phyloP scores from a whole-genome alignment of 2,329 filamentous ascomycete species.

The Aspergillus aculeatinus region DNA sequence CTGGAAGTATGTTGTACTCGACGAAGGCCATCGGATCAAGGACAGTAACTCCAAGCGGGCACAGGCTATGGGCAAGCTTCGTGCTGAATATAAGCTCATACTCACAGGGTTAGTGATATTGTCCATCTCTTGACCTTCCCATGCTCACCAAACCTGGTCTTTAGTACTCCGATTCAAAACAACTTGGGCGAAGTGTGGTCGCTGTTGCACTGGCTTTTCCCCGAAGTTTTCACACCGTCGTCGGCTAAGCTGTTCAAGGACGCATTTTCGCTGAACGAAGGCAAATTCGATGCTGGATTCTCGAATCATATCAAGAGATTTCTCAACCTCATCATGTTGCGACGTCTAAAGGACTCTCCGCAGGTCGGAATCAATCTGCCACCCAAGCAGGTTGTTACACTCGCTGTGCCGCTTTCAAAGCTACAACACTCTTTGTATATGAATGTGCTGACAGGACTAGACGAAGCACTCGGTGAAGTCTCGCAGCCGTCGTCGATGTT shows the following conservation, averaged over 20 bases:
- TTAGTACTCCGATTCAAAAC: conserved; percentile 57
- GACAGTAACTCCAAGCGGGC: conserved; percentile 50
- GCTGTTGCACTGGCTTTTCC: conserved; percentile 58
- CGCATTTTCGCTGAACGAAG: conserved; percentile 57
- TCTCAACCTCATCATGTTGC: conserved; percentile 59
- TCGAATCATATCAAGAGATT: conserved; percentile 54
- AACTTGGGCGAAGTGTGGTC: conserved; percentile 60
- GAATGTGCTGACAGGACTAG: conserved; percentile 55
- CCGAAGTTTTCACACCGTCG: conserved; percentile 55
- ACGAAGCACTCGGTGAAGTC: conserved; percentile 37
- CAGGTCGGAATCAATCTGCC: conserved; percentile 56
- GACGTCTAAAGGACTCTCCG: conserved; percentile 57
- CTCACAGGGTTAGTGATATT: conserved; percentile 43
- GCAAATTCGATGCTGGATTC: conserved; percentile 54
- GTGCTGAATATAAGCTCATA: conserved; percentile 51
- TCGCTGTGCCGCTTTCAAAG: conserved; percentile 59
- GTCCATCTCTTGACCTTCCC: background rate
- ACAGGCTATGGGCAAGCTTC: conserved; percentile 43
- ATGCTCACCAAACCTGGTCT: background rate
- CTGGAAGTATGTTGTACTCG: conserved; percentile 55
- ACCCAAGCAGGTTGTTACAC: conserved; percentile 56
- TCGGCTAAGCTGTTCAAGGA: conserved; percentile 54
- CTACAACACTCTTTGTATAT: conserved; percentile 61
- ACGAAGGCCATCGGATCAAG: conserved; percentile 56
- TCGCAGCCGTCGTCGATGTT: conserved; percentile 17